These are phyloP conservation scores for Xylariales sp. DNA, from an alignment of 2,329 filamentous ascomycete genomes.

Conservation along the genomic window DNA sequence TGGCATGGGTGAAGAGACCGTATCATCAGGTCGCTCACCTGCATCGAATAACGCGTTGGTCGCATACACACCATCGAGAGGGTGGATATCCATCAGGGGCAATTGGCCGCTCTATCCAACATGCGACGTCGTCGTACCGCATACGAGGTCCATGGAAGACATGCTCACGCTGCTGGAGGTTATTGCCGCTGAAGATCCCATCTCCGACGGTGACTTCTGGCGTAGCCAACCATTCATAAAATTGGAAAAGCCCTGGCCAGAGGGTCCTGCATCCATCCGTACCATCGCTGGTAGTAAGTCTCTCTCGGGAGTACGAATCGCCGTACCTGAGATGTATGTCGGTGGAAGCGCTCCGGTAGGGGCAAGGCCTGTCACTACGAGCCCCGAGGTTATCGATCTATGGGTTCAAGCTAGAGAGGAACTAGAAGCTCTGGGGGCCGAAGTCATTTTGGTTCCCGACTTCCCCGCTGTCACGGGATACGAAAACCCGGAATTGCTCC, in stretches of 20 bases:
- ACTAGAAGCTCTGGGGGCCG: slow-evolving; percentile 36
- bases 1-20: not conserved
- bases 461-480: slow-evolving; percentile 42
- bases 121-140: slow-evolving; percentile 39
- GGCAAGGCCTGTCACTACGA: slow-evolving; percentile 12
- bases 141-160: slow-evolving; percentile 45
- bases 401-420: slow-evolving; percentile 26
- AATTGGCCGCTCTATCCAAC: not conserved
- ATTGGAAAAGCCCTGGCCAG: slow-evolving; percentile 27
- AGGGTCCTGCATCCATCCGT: slow-evolving; percentile 27
- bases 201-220: slow-evolving; percentile 47
- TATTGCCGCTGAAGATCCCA: slow-evolving; percentile 36
- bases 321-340: slow-evolving; percentile 47
- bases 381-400: slow-evolving; percentile 16
- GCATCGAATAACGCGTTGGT: not conserved
- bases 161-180: slow-evolving; percentile 45
- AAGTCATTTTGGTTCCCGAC: slow-evolving; percentile 33
- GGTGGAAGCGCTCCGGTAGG: slow-evolving; percentile 26
- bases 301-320: slow-evolving; percentile 40
- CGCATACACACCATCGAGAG: not conserved
- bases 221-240: slow-evolving; percentile 41
- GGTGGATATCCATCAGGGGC: not conserved
- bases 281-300: slow-evolving; percentile 23
- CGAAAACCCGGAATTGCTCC: slow-evolving; percentile 36
- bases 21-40: not conserved